phyloP scores from a whole-genome alignment of 2,329 filamentous ascomycete genomes.

The Clarireedia homoeocarpa region DNA sequence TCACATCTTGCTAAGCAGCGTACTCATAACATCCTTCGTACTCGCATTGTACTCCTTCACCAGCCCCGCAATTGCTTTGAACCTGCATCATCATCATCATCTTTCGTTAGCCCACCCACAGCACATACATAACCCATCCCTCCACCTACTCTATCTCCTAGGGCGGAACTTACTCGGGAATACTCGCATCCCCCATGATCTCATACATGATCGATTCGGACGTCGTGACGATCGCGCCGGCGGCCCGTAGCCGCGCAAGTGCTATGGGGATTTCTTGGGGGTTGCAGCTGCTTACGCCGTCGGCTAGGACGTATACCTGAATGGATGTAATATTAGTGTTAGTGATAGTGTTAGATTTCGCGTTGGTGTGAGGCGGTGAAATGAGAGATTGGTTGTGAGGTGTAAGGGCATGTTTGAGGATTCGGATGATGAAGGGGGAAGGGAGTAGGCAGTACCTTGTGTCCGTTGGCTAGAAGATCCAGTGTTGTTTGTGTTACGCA shows the following conservation, averaged over 20 bases:
- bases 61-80: conserved; percentile 63
- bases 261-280: conserved; percentile 72
- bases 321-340: not conserved
- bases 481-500: conserved; percentile 90
- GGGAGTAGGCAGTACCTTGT: conserved; percentile 46
- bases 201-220: conserved; percentile 91
- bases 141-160: too few species aligned
- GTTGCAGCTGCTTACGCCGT: conserved; percentile 86
- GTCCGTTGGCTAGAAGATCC: conserved; percentile 67
- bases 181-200: conserved; percentile 72
- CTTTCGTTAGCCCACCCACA: too few species aligned
- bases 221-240: conserved; percentile 72
- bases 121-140: too few species aligned
- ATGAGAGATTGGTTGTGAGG: too few species aligned
- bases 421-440: not conserved
- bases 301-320: conserved; percentile 64
- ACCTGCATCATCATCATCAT: not conserved
- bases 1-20: conserved; percentile 53
- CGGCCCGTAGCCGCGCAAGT: conserved; percentile 64
- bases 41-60: conserved; percentile 69
- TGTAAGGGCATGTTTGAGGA: not conserved
- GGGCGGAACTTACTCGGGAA: conserved; percentile 44
- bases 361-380: too few species aligned
- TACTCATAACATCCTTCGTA: conserved; percentile 61
- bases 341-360: not conserved